Conservation (phyloP, 495 filamentous ascomycete species). For the Hypomontagnella submonticulosa region DNA sequence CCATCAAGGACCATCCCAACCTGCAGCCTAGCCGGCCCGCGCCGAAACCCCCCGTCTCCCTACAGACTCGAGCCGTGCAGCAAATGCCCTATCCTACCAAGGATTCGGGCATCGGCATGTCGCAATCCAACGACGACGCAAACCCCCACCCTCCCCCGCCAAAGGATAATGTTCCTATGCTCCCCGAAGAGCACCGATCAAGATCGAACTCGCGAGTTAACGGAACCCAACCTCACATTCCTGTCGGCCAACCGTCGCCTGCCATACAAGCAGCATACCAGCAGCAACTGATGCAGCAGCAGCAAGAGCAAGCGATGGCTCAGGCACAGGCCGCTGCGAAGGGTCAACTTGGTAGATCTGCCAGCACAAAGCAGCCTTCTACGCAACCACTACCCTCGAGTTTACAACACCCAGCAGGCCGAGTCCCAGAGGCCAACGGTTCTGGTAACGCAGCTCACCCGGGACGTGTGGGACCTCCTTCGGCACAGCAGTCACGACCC, state of each 20-base stretch:
- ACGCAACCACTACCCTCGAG: constrained; percentile 63
- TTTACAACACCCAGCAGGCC: constrained; percentile 66
- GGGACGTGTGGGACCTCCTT: constrained; percentile 53
- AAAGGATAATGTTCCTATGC: constrained; percentile 59
- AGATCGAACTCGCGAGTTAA: constrained; percentile 65
- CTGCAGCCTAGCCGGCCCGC: constrained; percentile 73
- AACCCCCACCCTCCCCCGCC: constrained; percentile 57
- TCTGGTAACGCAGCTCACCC: constrained; percentile 61
- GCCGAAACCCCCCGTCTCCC: constrained; percentile 69
- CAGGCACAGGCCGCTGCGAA: constrained; percentile 73
- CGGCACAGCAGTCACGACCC: constrained; percentile 69
- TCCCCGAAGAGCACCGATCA: constrained; percentile 65
- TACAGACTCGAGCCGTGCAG: constrained; percentile 57
- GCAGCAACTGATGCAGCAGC: constrained; percentile 73
- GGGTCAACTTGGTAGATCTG: constrained; percentile 67
- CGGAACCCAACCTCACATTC: constrained; percentile 57
- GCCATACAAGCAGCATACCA: constrained; percentile 68
- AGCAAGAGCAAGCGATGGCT: constrained; percentile 80
- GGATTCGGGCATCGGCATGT: constrained; percentile 65
- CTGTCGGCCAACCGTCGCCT: constrained; percentile 42
- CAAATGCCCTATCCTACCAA: constrained; percentile 61
- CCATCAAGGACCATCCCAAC: constrained; percentile 61
- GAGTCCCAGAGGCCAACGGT: constrained; percentile 65
- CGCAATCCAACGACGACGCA: constrained; percentile 63
- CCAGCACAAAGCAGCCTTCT: constrained; percentile 68